Conservation (phyloP, 2,329 filamentous ascomycete species). For the Elsinoe arachidis region DNA sequence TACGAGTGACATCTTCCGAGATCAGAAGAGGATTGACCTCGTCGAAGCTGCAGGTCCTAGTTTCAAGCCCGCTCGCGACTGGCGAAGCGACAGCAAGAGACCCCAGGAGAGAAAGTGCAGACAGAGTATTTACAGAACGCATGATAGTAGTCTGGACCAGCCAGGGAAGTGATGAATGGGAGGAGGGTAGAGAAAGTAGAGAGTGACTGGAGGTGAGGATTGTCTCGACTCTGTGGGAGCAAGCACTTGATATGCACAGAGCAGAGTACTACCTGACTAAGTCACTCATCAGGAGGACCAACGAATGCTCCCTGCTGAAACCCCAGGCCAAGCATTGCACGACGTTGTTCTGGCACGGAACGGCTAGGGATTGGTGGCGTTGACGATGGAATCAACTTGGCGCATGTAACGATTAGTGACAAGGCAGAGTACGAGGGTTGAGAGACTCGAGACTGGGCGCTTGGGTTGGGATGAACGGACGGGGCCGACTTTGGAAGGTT, state of each 20-base stretch:
- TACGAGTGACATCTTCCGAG: neutral
- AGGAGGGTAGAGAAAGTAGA: neutral
- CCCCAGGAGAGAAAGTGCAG: constrained; percentile 1
- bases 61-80: neutral
- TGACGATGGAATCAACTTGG: no score
- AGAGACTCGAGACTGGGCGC: neutral
- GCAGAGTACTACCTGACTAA: neutral
- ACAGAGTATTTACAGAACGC: constrained; percentile 9
- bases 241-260: neutral
- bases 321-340: neutral
- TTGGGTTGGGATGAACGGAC: neutral
- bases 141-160: constrained; percentile 2
- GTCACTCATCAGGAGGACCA: neutral
- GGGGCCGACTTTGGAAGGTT: neutral
- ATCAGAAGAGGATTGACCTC: constrained; percentile 7
- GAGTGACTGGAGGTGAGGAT: neutral
- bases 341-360: neutral
- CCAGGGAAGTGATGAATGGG: neutral
- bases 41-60: constrained; percentile 5
- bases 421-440: neutral
- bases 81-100: neutral
- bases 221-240: neutral
- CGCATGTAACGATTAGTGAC: neutral
- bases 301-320: neutral
- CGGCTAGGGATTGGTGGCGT: no score